phyloP scores from a whole-genome alignment of 2,329 filamentous ascomycete species.

The Knoxdaviesia proteae region DNA sequence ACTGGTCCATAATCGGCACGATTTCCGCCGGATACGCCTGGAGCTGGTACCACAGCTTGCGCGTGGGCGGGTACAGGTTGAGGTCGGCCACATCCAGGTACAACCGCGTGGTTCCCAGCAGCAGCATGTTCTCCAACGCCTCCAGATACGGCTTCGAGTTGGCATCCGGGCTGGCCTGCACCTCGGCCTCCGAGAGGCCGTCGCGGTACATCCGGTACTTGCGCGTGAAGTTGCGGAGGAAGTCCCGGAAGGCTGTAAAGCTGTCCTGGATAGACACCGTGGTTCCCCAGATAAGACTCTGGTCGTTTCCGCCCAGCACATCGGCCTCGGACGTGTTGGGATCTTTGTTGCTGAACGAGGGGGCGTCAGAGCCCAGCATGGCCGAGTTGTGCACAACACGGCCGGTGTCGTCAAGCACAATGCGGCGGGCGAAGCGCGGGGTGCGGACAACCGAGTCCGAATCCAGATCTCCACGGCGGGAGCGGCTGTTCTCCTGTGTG shows the following conservation, averaged over 20 bases:
- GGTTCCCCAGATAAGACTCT: slow-evolving; percentile 86
- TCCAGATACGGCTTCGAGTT: slow-evolving; percentile 67
- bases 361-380: slow-evolving; percentile 31
- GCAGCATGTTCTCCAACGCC: slow-evolving; percentile 76
- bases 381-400: slow-evolving; percentile 33
- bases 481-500: slow-evolving; percentile 35
- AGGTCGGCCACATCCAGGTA: slow-evolving; percentile 80
- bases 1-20: slow-evolving; percentile 88
- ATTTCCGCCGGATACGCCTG: slow-evolving; percentile 93
- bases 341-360: slow-evolving; percentile 41
- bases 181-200: slow-evolving; percentile 60
- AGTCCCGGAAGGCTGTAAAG: slow-evolving; percentile 73
- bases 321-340: slow-evolving; percentile 86
- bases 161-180: slow-evolving; percentile 45
- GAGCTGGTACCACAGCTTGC: slow-evolving; percentile 88
- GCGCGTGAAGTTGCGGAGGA: slow-evolving; percentile 73
- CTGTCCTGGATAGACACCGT: slow-evolving; percentile 88
- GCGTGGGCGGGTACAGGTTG: slow-evolving; percentile 77
- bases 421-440: slow-evolving; percentile 27
- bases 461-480: slow-evolving; percentile 69
- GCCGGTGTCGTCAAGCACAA: slow-evolving; percentile 38
- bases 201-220: slow-evolving; percentile 90
- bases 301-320: slow-evolving; percentile 59
- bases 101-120: slow-evolving; percentile 62
- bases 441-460: slow-evolving; percentile 48